Base-by-base conservation (phyloP, 1,284 basidiomycete species). In the Cryptococcus sp. region DNA sequence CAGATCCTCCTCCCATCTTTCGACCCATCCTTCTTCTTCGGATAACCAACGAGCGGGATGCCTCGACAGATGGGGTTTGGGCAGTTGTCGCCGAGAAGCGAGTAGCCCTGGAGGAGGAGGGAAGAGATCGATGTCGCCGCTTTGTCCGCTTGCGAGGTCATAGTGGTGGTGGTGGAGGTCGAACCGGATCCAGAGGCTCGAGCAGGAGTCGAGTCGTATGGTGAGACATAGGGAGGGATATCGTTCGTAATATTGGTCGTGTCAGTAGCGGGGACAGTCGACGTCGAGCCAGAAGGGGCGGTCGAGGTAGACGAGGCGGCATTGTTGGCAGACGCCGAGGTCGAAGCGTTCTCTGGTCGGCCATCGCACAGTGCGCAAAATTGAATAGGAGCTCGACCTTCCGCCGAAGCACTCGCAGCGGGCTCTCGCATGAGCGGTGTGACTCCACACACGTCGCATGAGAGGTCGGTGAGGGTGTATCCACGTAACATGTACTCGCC, bases 401-500 rank as follows among this genome's bases (percentile, higher is more conserved):
- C 69, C 18, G 53, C 34, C 11, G 47, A 41, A 0, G 70, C 71
- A 28, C 50, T 35, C 11, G 53, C 54, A 1, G 50, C 41, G 1
- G 72, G 69, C 47, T 74, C 69, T 18, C 72, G 56, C 72, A 74
- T 74, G 4, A 74, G 54, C 9, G 72, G 72, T 0, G 72, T 73
- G 34, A 59, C 51, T 9, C 55, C 48, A 46, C 72, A 74, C 12
- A 44, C 42, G 21, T 60, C 54, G 53, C 72, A 74, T 39, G 66
- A 64, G 16, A 69, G 59, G 50, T 70, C 71, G 31, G 72, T 73
- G 31, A 74, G 53, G 5, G 71, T 72, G 69, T 69, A 74, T 22
- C 72, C 72, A 52, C 72, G 71, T 46, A 74, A 62, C 72, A 74
- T 74, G 58, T 74, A 74, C 47, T 72, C 71, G 52, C 72, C 72